phyloP scores from a whole-genome alignment of 2,329 filamentous ascomycete genomes.

The Fusarium protoensiforme region DNA sequence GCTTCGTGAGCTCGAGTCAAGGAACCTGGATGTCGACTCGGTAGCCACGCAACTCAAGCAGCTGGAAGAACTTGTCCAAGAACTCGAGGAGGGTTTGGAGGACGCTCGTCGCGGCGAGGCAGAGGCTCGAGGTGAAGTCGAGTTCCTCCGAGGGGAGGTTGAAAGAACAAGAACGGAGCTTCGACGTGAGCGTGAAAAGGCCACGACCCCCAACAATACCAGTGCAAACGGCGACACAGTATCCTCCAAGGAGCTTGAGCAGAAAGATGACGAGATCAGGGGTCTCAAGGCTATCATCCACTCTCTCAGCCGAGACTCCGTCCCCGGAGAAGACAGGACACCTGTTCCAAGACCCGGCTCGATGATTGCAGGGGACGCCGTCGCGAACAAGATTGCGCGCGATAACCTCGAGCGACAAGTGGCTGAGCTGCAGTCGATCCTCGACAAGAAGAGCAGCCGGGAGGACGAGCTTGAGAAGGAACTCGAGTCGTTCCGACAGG shows the following conservation, averaged over 20 bases:
- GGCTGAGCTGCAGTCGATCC: conserved; percentile 76
- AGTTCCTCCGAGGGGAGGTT: conserved; percentile 94
- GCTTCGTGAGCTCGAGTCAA: conserved; percentile 82
- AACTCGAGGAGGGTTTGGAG: conserved; percentile 95
- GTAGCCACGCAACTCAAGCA: conserved; percentile 94
- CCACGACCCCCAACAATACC: conserved; percentile 50
- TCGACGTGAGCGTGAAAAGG: conserved; percentile 87
- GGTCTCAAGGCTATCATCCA: conserved; percentile 98
- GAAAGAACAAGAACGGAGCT: conserved; percentile 91
- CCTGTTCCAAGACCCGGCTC: conserved; percentile 48
- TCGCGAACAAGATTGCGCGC: conserved; percentile 48
- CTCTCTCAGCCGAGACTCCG: conserved; percentile 83
- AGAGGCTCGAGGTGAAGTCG: conserved; percentile 93
- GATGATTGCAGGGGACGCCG: conserved; percentile 47
- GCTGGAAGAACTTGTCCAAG: conserved; percentile 94
- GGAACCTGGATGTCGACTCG: conserved; percentile 88
- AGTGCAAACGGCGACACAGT: conserved; percentile 53
- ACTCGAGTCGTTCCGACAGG: conserved; percentile 71
- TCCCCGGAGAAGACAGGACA: conserved; percentile 54
- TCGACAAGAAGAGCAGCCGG: conserved; percentile 77
- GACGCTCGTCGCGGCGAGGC: conserved; percentile 94
- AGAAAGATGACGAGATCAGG: conserved; percentile 96
- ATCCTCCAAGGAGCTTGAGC: conserved; percentile 81
- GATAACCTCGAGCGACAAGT: conserved; percentile 85
- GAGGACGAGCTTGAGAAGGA: conserved; percentile 91